Evolutionary conservation across 306 rosid genomes (phyloP).

Genomic region (Citrullus amarus): DNA sequence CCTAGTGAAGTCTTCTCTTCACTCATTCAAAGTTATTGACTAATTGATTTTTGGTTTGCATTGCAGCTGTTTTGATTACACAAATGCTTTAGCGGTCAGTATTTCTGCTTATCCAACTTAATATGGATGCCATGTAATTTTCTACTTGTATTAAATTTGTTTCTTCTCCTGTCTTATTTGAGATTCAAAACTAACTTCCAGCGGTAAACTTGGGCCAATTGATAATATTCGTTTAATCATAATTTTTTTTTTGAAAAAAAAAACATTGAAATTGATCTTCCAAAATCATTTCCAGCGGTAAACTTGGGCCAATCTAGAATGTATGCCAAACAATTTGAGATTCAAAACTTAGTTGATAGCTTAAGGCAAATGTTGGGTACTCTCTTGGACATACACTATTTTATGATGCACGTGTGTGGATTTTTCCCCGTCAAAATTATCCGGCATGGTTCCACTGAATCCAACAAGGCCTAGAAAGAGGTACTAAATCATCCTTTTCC

Average conservation of each 20-base stretch:
- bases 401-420: not conserved
- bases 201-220: no score
- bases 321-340: not conserved
- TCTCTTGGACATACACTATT: not conserved
- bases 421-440: not conserved
- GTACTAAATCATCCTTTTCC: not conserved
- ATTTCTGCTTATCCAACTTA: constrained; percentile 1
- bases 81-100: constrained; percentile 92
- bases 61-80: constrained; percentile 89
- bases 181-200: no score
- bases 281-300: not conserved
- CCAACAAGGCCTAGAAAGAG: not conserved
- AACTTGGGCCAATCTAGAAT: not conserved
- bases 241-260: not conserved
- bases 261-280: not conserved
- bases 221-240: not conserved
- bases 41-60: constrained; percentile 11
- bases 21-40: constrained; percentile 13
- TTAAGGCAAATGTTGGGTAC: not conserved
- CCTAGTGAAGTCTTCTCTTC: not conserved
- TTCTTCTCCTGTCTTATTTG: not conserved
- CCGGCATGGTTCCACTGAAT: not conserved
- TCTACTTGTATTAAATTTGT: constrained; percentile 5
- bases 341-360: not conserved
- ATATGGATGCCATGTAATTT: constrained; percentile 3